Conservation (phyloP, 441 rosid genomes). For the Erysimum pusillum region DNA sequence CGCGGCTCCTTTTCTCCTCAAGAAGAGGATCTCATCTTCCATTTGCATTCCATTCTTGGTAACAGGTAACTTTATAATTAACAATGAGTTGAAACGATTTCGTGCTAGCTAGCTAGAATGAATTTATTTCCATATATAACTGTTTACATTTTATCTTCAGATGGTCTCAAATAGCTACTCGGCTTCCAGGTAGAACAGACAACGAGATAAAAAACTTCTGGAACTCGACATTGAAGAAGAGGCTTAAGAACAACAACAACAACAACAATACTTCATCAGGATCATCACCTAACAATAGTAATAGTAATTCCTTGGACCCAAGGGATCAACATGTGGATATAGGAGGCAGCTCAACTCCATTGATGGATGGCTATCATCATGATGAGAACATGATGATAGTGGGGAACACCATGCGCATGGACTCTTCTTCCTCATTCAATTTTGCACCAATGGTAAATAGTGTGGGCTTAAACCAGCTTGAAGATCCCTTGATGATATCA, state of each 20-base stretch:
- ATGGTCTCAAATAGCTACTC: conserved; percentile 79
- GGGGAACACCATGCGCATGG: conserved; percentile 57
- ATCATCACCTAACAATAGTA: conserved; percentile 56
- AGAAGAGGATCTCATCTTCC: conserved; percentile 84
- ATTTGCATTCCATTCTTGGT: conserved; percentile 88
- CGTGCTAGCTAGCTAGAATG: background rate
- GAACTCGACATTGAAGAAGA: conserved; percentile 73
- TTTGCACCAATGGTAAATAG: conserved; percentile 42
- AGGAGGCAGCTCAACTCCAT: conserved; percentile 45
- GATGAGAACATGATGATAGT: conserved; percentile 48
- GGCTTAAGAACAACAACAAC: conserved; percentile 53
- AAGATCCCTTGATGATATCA: conserved; percentile 48
- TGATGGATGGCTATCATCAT: conserved; percentile 41
- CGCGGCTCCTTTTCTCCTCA: conserved; percentile 87
- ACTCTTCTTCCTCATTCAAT: conserved; percentile 56
- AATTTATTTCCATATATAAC: background rate
- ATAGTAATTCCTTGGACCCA: conserved; percentile 54
- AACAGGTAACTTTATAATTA: conserved; percentile 70
- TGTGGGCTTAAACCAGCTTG: conserved; percentile 48
- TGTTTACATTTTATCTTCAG: conserved; percentile 40
- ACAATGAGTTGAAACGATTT: background rate
- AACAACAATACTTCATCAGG: conserved; percentile 49
- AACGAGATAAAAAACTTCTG: conserved; percentile 79
- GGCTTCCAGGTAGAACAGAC: conserved; percentile 78
- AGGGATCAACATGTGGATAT: conserved; percentile 40